A percentile compares a stretch with the other conserved stretches of the same genome.
These are phyloP conservation scores for Fusarium sp. DNA, from an alignment of 2,329 filamentous ascomycete species.

Conservation along the genomic window DNA sequence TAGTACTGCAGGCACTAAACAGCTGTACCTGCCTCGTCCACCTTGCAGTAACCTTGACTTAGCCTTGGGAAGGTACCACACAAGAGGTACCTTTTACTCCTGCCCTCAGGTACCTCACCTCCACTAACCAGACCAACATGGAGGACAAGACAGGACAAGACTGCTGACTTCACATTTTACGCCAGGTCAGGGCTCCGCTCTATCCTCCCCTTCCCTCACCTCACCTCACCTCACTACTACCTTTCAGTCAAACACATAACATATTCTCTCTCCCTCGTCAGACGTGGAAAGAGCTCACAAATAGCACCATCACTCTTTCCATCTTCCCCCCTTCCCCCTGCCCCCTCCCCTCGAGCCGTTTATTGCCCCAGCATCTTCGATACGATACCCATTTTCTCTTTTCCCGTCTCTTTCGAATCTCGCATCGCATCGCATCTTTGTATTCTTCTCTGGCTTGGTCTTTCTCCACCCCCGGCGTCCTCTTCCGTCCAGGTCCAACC, in stretches of 20 bases:
- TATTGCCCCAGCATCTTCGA: conserved; percentile 43
- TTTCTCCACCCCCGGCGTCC: conserved; percentile 36
- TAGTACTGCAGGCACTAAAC: conserved; percentile 19
- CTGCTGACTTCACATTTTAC: conserved; percentile 35
- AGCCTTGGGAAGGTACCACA: conserved; percentile 15
- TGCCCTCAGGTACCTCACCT: neutral
- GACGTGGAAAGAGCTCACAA: conserved; percentile 48
- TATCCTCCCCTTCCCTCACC: conserved; percentile 25
- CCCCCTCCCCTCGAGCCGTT: conserved; percentile 34
- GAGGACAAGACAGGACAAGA: neutral
- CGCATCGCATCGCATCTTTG: conserved; percentile 35
- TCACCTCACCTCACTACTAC: conserved; percentile 25
- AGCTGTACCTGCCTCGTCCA: conserved; percentile 28
- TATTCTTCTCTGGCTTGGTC: conserved; percentile 35
- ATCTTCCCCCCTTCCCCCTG: conserved; percentile 21
- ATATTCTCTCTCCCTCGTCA: conserved; percentile 43
- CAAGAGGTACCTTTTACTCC: conserved; percentile 8
- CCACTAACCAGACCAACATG: neutral
- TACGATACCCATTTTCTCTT: conserved; percentile 40
- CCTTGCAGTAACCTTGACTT: conserved; percentile 19
- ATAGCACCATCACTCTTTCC: conserved; percentile 44
- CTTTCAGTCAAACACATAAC: conserved; percentile 29
- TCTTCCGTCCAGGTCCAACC: conserved; percentile 34
- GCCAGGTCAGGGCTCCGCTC: conserved; percentile 20
- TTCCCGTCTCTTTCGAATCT: conserved; percentile 26